Base-by-base conservation (phyloP, 139 green algal species). In the Chlamydomonas sphaeroides region DNA sequence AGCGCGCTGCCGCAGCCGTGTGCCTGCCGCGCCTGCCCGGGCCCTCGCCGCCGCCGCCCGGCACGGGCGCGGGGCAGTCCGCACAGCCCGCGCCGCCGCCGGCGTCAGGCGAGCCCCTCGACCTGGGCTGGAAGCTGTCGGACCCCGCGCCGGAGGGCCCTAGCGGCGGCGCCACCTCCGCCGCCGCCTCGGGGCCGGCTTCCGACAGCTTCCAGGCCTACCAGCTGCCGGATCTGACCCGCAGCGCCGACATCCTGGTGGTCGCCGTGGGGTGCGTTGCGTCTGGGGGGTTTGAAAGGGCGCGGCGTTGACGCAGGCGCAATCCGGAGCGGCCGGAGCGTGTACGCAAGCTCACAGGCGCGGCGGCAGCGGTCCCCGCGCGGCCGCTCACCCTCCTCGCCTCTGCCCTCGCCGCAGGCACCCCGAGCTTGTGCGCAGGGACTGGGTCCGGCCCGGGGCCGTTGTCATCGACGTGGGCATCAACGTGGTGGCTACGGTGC, bases 401-500 rank as follows among this genome's bases (percentile, higher is more conserved):
- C n/a, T n/a, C n/a, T n/a, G n/a, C n/a, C n/a, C n/a, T n/a, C n/a
- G n/a, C n/a, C 10, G 53, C 84, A 86, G 84, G 36, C 82, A 87
- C 56, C 72, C 89, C 6, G 89, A 99, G 79, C 95, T 99, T 72
- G 89, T 99, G 8, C 89, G 86, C 10, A 89, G 88, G 15, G 89
- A 96, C 78, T 99, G 97, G 97, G 87, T 99, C 28, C 98, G 98
- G 88, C 94, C 94, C 1, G 97, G 97, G 2, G 93, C 93, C 0
- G 94, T 96, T 25, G 95, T 99, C 8, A 92, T 99, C 20, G 97
- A 99, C 80, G 95, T 99, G 18, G 97, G 97, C 33, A 99, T 98
- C 82, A 99, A 99, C 80, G 94, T 96, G 8, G 89, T 98, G 30
- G 87, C 33, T 21, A 35, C 56, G 0, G 36, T 59, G 65, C 84